Percentiles rank a stretch among this genome's conserved stretches.
Conservation (phyloP, 306 rosid species). For the Medicago lupulina region DNA sequence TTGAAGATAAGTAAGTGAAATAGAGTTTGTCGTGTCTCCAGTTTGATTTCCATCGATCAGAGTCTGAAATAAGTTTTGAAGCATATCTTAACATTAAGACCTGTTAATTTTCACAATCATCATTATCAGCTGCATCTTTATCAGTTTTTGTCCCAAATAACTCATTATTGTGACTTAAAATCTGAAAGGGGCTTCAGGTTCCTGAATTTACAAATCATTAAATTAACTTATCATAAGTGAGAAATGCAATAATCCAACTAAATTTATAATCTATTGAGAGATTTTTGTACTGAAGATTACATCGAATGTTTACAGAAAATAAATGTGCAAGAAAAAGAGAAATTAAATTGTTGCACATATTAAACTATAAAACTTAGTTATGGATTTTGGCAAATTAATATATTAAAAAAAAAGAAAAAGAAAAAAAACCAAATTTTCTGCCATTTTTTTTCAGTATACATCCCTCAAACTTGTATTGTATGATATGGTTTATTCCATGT, state of each 20-base stretch:
- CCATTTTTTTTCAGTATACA: not conserved
- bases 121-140: too few relatives aligned
- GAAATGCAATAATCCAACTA: not conserved
- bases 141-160: too few relatives aligned
- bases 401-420: not conserved
- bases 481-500: not conserved
- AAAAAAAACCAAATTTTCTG: not conserved
- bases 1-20: too few relatives aligned
- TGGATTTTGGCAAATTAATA: too few relatives aligned
- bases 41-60: too few relatives aligned
- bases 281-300: not conserved
- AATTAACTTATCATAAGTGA: not conserved
- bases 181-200: too few relatives aligned
- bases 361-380: not conserved
- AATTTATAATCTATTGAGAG: not conserved
- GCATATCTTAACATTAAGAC: too few relatives aligned
- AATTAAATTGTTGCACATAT: constrained; percentile 19
- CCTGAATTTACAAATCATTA: too few relatives aligned
- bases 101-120: too few relatives aligned
- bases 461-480: constrained; percentile 16
- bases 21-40: too few relatives aligned
- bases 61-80: too few relatives aligned
- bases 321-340: not conserved
- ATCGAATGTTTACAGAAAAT: not conserved
- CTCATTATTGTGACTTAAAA: too few relatives aligned